Percentiles rank a stretch among this genome's conserved stretches.
phyloP scores from a whole-genome alignment of 208 protist species.

The Porcisia hertigi region DNA sequence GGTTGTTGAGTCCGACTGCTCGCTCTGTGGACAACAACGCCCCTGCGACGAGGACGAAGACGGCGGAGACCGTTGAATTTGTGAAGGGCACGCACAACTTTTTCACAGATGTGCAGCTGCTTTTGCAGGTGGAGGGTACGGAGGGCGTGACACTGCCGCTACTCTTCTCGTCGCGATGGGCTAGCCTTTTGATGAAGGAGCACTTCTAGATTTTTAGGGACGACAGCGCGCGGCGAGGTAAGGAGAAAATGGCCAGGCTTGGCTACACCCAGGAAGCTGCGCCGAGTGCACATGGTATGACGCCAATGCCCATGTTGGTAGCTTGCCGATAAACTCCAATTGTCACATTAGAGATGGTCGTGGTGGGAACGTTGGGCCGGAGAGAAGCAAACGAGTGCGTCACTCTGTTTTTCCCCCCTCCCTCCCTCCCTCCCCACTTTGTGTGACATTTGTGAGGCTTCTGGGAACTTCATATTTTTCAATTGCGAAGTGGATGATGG shows the following conservation, averaged over 20 bases:
- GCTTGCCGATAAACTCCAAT: not conserved
- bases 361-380: not conserved
- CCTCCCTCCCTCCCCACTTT: not conserved
- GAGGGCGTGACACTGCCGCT: constrained; percentile 58
- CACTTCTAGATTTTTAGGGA: constrained; percentile 24
- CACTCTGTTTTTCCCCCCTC: not conserved
- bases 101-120: constrained; percentile 43
- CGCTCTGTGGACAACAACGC: not conserved
- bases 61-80: not conserved
- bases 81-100: constrained; percentile 4
- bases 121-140: constrained; percentile 52
- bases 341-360: not conserved
- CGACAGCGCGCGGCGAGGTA: not conserved
- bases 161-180: constrained; percentile 78
- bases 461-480: not conserved
- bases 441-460: not conserved
- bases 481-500: not conserved
- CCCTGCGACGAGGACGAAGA: not conserved
- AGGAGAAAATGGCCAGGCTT: not conserved
- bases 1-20: constrained; percentile 6
- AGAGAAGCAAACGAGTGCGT: not conserved
- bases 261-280: not conserved
- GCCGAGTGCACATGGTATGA: not conserved
- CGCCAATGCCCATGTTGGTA: not conserved
- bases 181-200: constrained; percentile 34